Evolutionary conservation across 2,329 filamentous ascomycete genomes (phyloP).

Genomic region (Cladosporium sp.): DNA sequence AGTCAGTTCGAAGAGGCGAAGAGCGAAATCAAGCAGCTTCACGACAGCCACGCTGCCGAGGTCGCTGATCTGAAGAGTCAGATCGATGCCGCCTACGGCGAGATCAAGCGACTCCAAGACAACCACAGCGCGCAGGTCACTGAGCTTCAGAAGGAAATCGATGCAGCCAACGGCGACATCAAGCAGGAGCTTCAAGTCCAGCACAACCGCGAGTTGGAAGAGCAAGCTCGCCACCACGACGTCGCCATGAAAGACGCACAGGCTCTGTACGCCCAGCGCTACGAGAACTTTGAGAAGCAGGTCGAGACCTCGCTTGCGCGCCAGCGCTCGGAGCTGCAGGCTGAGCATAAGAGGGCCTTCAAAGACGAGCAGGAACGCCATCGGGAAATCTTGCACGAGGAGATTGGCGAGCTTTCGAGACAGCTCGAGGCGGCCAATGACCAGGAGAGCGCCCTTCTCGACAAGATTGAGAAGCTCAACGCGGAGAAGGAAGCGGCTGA

Average conservation of each 20-base stretch:
- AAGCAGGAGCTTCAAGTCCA: slow-evolving; percentile 6
- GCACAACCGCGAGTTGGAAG: slow-evolving; percentile 4
- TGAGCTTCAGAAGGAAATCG: slow-evolving; percentile 5
- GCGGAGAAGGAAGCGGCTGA: background rate
- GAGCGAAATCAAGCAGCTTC: slow-evolving; percentile 13
- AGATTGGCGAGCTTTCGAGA: slow-evolving; percentile 7
- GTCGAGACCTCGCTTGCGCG: slow-evolving; percentile 10
- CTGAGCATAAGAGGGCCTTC: slow-evolving; percentile 7
- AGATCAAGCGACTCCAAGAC: slow-evolving; percentile 19
- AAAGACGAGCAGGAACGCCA: background rate
- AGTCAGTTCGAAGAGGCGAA: slow-evolving; percentile 2
- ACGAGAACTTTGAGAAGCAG: slow-evolving; percentile 4
- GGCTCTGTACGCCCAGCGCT: slow-evolving; percentile 7
- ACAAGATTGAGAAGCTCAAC: slow-evolving; percentile 3
- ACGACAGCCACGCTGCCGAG: slow-evolving; percentile 16
- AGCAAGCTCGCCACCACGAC: slow-evolving; percentile 5
- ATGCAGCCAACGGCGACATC: slow-evolving; percentile 9
- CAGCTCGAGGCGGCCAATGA: slow-evolving; percentile 15
- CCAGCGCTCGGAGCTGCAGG: slow-evolving; percentile 6
- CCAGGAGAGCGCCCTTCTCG: slow-evolving; percentile 14
- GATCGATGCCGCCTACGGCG: slow-evolving; percentile 18
- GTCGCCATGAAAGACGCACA: slow-evolving; percentile 7
- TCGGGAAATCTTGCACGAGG: slow-evolving; percentile 6
- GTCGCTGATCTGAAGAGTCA: slow-evolving; percentile 1
- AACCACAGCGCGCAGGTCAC: slow-evolving; percentile 16